Evolutionary conservation across 768 basidiomycete genomes (phyloP).

Genomic region (Amanita brunnescens): DNA sequence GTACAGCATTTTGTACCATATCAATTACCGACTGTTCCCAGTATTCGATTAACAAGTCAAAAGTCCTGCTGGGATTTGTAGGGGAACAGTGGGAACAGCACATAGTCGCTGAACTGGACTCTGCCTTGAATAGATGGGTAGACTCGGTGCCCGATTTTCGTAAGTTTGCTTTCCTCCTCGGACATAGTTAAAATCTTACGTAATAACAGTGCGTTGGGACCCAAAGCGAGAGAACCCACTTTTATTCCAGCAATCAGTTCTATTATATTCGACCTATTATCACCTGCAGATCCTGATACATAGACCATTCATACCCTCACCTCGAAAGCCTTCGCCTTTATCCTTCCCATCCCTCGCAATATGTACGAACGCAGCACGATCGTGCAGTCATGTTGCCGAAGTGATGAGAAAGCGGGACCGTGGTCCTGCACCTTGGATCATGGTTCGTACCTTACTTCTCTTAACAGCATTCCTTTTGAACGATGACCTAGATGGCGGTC

Average conservation of each 20-base stretch:
- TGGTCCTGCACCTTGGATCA: constrained; percentile 5
- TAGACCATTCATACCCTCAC: constrained; percentile 67
- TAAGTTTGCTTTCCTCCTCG: constrained; percentile 20
- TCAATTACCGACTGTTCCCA: constrained; percentile 16
- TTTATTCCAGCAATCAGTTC: constrained; percentile 55
- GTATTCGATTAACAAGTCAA: constrained; percentile 82
- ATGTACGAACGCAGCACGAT: constrained; percentile 73
- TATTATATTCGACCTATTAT: constrained; percentile 42
- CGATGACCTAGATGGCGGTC: constrained; percentile 23
- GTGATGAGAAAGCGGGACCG: constrained; percentile 33
- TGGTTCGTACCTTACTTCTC: background rate
- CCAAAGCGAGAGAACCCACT: constrained; percentile 32
- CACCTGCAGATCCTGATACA: constrained; percentile 67
- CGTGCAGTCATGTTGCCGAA: constrained; percentile 73
- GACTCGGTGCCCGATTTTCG: constrained; percentile 55
- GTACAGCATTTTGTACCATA: background rate
- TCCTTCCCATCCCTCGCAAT: constrained; percentile 65
- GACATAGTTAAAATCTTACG: background rate
- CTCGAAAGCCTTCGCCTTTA: constrained; percentile 35
- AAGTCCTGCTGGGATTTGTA: constrained; percentile 52
- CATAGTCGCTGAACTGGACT: constrained; percentile 64
- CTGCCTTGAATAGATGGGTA: constrained; percentile 64
- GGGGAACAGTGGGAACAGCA: constrained; percentile 59
- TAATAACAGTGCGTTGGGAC: constrained; percentile 42
- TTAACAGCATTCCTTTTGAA: background rate